Percentiles rank a stretch among this genome's conserved stretches.
Evolutionary conservation across 2,329 filamentous ascomycete genomes (phyloP).

Genomic region (Venturia carpophila): DNA sequence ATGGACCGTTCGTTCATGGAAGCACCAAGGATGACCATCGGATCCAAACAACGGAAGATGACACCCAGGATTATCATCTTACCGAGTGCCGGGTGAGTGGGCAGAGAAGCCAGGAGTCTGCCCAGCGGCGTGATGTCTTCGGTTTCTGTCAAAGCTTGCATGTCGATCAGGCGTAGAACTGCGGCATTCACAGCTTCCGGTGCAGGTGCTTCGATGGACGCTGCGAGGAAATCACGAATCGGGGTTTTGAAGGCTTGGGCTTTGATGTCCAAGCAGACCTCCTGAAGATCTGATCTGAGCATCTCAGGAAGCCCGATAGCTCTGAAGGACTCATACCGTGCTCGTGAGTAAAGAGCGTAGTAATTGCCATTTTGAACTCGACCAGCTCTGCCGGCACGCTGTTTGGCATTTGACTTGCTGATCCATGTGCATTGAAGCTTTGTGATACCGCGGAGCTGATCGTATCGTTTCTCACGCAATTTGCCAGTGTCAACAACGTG

Average conservation of each 20-base stretch:
- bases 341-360: slow-evolving; percentile 40
- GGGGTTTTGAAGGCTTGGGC: slow-evolving; percentile 8
- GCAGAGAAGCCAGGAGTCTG: slow-evolving; percentile 32
- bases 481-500: slow-evolving; percentile 39
- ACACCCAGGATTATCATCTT: slow-evolving; percentile 46
- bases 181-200: slow-evolving; percentile 12
- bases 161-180: slow-evolving; percentile 35
- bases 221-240: slow-evolving; percentile 12
- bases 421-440: slow-evolving; percentile 39
- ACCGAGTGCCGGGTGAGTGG: slow-evolving; percentile 32
- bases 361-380: slow-evolving; percentile 43
- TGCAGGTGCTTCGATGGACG: slow-evolving; percentile 11
- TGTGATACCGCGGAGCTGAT: slow-evolving; percentile 31
- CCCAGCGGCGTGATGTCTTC: slow-evolving; percentile 42
- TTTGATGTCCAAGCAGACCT: slow-evolving; percentile 24
- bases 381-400: slow-evolving; percentile 45
- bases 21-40: slow-evolving; percentile 41
- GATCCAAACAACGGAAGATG: slow-evolving; percentile 46
- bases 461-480: slow-evolving; percentile 34
- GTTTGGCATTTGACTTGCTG: slow-evolving; percentile 40
- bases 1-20: slow-evolving; percentile 15
- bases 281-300: slow-evolving; percentile 9
- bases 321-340: slow-evolving; percentile 36
- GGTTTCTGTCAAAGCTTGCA: slow-evolving; percentile 39
- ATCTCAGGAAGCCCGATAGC: neutral